phyloP scores from a whole-genome alignment of 2,329 filamentous ascomycete genomes.

The Plenodomus tracheiphilus region DNA sequence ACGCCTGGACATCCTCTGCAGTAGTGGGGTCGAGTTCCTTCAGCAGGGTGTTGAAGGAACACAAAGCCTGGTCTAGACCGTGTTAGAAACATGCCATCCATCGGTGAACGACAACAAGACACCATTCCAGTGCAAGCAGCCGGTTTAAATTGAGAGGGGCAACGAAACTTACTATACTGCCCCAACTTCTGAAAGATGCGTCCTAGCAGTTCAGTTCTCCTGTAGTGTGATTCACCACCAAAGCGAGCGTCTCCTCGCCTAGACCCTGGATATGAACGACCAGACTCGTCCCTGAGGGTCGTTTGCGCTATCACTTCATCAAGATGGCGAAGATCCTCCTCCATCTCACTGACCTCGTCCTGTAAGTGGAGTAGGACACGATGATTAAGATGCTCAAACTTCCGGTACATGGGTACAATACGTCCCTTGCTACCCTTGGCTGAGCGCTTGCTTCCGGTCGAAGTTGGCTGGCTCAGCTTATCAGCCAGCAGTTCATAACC shows the following conservation, averaged over 20 bases:
- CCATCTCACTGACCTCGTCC: slow-evolving; percentile 79
- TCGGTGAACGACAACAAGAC: not conserved
- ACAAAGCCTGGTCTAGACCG: slow-evolving; percentile 54
- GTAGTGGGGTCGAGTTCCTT: slow-evolving; percentile 56
- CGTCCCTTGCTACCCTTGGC: slow-evolving; percentile 16
- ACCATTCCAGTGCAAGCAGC: not conserved
- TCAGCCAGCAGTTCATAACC: slow-evolving; percentile 46
- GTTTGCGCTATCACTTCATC: slow-evolving; percentile 62
- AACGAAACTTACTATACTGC: slow-evolving; percentile 63
- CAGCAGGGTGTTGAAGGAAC: slow-evolving; percentile 59
- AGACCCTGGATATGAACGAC: slow-evolving; percentile 57
- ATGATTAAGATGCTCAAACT: slow-evolving; percentile 81
- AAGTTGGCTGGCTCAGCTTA: slow-evolving; percentile 36
- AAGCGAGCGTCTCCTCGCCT: slow-evolving; percentile 60
- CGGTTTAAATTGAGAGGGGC: not conserved
- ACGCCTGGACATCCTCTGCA: slow-evolving; percentile 56
- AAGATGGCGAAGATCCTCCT: slow-evolving; percentile 72
- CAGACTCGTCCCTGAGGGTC: slow-evolving; percentile 29
- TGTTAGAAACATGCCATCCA: slow-evolving; percentile 12
- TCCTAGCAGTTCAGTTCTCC: slow-evolving; percentile 63
- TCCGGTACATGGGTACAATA: slow-evolving; percentile 71
- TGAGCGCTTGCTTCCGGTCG: slow-evolving; percentile 22
- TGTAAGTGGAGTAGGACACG: slow-evolving; percentile 81
- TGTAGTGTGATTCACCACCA: slow-evolving; percentile 62
- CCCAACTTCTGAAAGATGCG: slow-evolving; percentile 67